phyloP scores from a whole-genome alignment of 208 protist genomes.

The Naegleria gruberi region DNA sequence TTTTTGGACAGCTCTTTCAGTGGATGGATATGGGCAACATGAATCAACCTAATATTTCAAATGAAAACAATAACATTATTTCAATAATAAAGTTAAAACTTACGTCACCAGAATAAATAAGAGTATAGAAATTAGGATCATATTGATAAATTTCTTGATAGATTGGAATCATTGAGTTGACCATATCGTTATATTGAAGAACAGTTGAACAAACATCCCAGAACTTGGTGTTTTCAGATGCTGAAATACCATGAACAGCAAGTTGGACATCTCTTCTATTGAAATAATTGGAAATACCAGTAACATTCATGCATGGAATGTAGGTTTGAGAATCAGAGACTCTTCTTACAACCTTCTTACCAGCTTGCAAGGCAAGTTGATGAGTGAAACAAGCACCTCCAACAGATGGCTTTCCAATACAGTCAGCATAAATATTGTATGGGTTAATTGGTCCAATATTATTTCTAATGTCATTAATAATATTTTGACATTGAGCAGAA shows the following conservation, averaged over 20 bases:
- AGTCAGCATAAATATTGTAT: not conserved
- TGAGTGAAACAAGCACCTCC: not conserved
- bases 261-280: not conserved
- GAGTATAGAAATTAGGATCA: not conserved
- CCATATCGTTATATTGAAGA: not conserved
- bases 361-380: not conserved
- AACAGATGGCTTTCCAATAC: not conserved
- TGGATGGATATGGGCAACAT: not conserved
- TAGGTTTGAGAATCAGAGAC: not conserved
- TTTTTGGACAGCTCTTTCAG: not conserved
- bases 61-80: no score
- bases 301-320: not conserved
- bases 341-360: not conserved
- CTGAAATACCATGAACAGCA: not conserved
- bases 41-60: no score
- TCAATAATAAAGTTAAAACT: no score
- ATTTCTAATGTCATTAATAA: not conserved
- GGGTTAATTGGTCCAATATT: not conserved
- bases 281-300: not conserved
- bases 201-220: not conserved
- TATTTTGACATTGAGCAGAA: not conserved
- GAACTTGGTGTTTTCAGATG: not conserved
- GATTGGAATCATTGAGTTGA: not conserved
- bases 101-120: not conserved
- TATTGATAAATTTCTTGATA: not conserved